phyloP scores from a whole-genome alignment of 2,329 filamentous ascomycete species.

The Diaporthe nobilis region DNA sequence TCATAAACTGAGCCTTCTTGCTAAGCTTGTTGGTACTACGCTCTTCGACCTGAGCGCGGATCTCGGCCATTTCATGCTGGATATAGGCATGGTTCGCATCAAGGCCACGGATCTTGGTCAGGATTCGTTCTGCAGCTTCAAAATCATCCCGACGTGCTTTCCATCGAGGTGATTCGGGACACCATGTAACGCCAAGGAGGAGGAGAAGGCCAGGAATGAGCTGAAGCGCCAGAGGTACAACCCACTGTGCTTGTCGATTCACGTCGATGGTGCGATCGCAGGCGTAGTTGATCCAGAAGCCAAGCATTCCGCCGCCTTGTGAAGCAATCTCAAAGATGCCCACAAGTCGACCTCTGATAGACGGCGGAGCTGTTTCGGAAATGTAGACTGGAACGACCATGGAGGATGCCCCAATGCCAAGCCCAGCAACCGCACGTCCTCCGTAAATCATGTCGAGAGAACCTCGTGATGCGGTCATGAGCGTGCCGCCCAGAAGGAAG shows the following conservation, averaged over 20 bases:
- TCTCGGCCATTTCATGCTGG: constrained; percentile 19
- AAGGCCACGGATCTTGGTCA: constrained; percentile 20
- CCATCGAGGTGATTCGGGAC: constrained; percentile 22
- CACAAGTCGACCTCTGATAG: constrained; percentile 71
- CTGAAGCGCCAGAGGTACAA: constrained; percentile 2
- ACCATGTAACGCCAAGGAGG: constrained; percentile 21
- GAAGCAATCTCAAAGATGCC: constrained; percentile 72
- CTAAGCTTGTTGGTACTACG: constrained; percentile 20
- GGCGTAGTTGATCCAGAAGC: constrained; percentile 66
- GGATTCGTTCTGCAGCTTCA: constrained; percentile 11
- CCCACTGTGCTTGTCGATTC: constrained; percentile 7
- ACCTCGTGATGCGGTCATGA: constrained; percentile 51
- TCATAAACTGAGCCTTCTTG: constrained; percentile 24
- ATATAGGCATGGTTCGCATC: constrained; percentile 8
- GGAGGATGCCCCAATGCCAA: constrained; percentile 65
- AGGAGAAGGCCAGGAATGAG: constrained; percentile 9
- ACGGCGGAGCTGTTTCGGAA: constrained; percentile 71
- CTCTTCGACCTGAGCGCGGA: constrained; percentile 22
- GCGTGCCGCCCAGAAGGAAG: constrained; percentile 49
- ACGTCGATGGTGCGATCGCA: constrained; percentile 26
- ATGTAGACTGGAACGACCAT: constrained; percentile 55
- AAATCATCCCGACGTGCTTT: constrained; percentile 22
- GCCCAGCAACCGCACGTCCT: constrained; percentile 64
- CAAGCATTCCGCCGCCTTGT: constrained; percentile 65
- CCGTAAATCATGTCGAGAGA: constrained; percentile 49